Conservation (phyloP, 163 green algal genomes). For the Scenedesmus sp. region DNA sequence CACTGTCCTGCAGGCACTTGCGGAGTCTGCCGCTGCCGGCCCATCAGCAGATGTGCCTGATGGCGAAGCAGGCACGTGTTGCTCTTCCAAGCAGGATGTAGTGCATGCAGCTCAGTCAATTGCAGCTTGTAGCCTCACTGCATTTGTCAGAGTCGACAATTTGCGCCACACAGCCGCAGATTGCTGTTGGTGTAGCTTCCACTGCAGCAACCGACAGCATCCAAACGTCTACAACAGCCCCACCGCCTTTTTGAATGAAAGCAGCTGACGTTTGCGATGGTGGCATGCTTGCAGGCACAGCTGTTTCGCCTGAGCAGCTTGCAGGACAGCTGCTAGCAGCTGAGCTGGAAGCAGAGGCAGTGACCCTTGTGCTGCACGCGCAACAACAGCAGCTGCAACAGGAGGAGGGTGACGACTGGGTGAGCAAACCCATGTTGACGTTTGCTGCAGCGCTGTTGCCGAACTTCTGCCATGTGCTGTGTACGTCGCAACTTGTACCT, state of each 20-base stretch:
- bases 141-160: too few relatives aligned
- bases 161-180: too few relatives aligned
- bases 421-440: neutral
- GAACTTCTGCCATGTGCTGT: neutral
- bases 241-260: too few relatives aligned
- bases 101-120: neutral
- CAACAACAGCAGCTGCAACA: slow-evolving; percentile 27
- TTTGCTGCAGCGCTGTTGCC: neutral
- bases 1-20: neutral
- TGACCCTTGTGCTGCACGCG: slow-evolving; percentile 4
- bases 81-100: neutral
- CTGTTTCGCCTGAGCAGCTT: neutral
- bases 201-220: too few relatives aligned
- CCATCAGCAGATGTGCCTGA: neutral
- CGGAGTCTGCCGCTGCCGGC: neutral
- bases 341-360: slow-evolving; percentile 32
- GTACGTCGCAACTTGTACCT: neutral
- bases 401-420: slow-evolving; percentile 11
- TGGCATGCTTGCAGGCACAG: neutral
- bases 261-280: neutral
- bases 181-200: too few relatives aligned
- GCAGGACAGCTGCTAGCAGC: slow-evolving; percentile 35
- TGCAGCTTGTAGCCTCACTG: too few relatives aligned
- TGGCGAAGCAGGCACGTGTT: neutral
- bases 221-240: too few relatives aligned